These are phyloP conservation scores for Leucosporidium creatinivorum DNA, from an alignment of 768 basidiomycete genomes.

Conservation along the genomic window DNA sequence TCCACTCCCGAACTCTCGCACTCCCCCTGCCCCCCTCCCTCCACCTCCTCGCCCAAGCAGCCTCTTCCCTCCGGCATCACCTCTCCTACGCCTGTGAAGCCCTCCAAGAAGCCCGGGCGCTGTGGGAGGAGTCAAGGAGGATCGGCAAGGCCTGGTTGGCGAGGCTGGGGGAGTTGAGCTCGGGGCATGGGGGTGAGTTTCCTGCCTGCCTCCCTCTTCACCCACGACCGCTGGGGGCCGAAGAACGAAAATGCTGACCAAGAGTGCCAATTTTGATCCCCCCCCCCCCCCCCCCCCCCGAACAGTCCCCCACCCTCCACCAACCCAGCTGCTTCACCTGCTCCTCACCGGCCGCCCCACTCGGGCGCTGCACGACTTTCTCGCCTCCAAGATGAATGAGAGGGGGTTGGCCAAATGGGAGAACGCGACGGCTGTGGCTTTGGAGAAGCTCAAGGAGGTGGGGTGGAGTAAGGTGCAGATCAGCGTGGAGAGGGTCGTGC, in stretches of 20 bases:
- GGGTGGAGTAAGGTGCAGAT: slow-evolving; percentile 30
- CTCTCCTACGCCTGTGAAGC: slow-evolving; percentile 27
- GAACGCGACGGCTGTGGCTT: slow-evolving; percentile 18
- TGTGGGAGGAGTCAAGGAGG: slow-evolving; percentile 31
- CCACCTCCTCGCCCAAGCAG: slow-evolving; percentile 7
- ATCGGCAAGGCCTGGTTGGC: slow-evolving; percentile 32
- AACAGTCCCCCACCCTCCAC: slow-evolving; percentile 5
- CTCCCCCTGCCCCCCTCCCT: slow-evolving; percentile 16
- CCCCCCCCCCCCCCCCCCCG: too few species aligned
- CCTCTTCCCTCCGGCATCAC: slow-evolving; percentile 7
- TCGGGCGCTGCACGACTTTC: slow-evolving; percentile 30
- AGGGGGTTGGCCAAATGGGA: slow-evolving; percentile 37
- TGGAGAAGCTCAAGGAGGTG: slow-evolving; percentile 23
- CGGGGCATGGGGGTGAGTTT: slow-evolving; percentile 20
- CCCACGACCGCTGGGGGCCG: too few species aligned
- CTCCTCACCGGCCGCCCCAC: slow-evolving; percentile 33
- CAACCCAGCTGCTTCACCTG: slow-evolving; percentile 24
- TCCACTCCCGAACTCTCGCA: neutral
- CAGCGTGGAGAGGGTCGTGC: slow-evolving; percentile 32
- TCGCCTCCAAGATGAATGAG: slow-evolving; percentile 35
- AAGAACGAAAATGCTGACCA: too few species aligned
- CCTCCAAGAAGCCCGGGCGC: slow-evolving; percentile 22
- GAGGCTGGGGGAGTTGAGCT: slow-evolving; percentile 20
- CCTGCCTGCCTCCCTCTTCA: neutral
- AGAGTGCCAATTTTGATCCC: too few species aligned